Percentiles rank a stretch among this genome's conserved stretches.
phyloP scores from a whole-genome alignment of 768 basidiomycete genomes.

The Strobilomyces confusus region DNA sequence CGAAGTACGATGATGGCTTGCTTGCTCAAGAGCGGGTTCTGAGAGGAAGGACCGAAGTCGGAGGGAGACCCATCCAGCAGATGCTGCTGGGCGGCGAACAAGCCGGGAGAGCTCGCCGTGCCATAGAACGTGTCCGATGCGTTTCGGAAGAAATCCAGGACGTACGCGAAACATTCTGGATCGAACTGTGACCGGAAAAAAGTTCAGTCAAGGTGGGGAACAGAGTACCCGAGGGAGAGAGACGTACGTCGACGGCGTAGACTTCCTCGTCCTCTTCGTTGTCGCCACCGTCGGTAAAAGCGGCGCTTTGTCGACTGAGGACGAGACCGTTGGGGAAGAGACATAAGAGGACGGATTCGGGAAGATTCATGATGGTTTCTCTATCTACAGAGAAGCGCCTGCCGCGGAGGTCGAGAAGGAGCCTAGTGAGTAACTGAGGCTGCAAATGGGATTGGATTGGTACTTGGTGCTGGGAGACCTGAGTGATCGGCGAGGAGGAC shows the following conservation, averaged over 20 bases:
- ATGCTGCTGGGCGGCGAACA: slow-evolving; percentile 76
- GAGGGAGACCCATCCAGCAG: slow-evolving; percentile 62
- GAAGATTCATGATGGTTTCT: slow-evolving; percentile 97
- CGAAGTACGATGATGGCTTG: slow-evolving; percentile 98
- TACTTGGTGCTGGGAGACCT: slow-evolving; percentile 48
- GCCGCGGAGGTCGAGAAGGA: slow-evolving; percentile 91
- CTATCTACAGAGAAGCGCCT: slow-evolving; percentile 91
- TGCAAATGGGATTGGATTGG: slow-evolving; percentile 70
- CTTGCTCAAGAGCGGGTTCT: slow-evolving; percentile 91
- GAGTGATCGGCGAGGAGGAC: slow-evolving; percentile 55
- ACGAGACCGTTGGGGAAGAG: slow-evolving; percentile 97
- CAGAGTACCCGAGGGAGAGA: slow-evolving; percentile 6
- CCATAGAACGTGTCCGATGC: slow-evolving; percentile 94
- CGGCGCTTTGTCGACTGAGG: slow-evolving; percentile 79
- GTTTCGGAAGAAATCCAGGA: slow-evolving; percentile 86
- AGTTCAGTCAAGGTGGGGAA: slow-evolving; percentile 1
- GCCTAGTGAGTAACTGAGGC: slow-evolving; percentile 82
- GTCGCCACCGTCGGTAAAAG: slow-evolving; percentile 68
- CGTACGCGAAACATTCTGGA: slow-evolving; percentile 92
- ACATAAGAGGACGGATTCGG: slow-evolving; percentile 94
- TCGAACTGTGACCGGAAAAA: slow-evolving; percentile 65
- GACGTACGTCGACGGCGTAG: slow-evolving; percentile 92
- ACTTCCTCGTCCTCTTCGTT: slow-evolving; percentile 85
- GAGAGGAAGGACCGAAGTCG: slow-evolving; percentile 59
- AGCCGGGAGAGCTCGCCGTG: slow-evolving; percentile 62